Base-by-base conservation (phyloP, 2,329 filamentous ascomycete genomes). In the Verticillium longisporum region DNA sequence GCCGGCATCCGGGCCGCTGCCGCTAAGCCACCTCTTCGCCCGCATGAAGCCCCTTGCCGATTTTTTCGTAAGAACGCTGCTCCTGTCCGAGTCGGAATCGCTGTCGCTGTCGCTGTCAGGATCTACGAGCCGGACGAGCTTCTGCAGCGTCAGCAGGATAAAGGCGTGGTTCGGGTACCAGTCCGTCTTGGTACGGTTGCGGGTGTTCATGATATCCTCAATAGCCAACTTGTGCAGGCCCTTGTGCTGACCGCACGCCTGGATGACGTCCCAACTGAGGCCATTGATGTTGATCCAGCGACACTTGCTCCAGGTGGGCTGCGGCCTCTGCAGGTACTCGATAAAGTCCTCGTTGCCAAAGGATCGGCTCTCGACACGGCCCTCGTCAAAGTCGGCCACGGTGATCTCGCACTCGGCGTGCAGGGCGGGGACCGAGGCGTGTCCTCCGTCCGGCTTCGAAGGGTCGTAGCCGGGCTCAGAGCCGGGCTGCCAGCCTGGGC, bases 221-320 rank as follows among this genome's bases (percentile, higher is more conserved):
- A 98, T 86, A 0, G 94, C 92, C 60, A 97, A 80, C 64, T 88
- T 84, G 72, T 97, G 93, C 56, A 98, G 78, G 38, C 84, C 82
- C 71, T 95, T 96, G 69, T 91, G 80, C 66, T 88, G 88, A 26
- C 91, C 92, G 37, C 97, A 77, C 1, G 86, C 80, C 67, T 90
- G 85, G 64, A 98, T 96, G 2, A 97, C 92, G 75, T 98, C 94
- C 91, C 92, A 97, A 67, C 90, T 95, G n/a, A 97, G 77, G 0
- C 94, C 92, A 72, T 97, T 97, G 69, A 97, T 87, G 68, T 94
- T 97, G 76, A 98, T 95, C 94, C 94, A 98, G n/a, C 94, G 84
- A 69, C 92, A 96, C 62, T 86, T 84, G 31, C 87, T 86, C 87
- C 91, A 94, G 1, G 80, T 76, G 34, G 88, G 84, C 67, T 87